A percentile compares a stretch with the other conserved stretches of the same genome.
phyloP scores from a whole-genome alignment of 495 filamentous ascomycete genomes.

The Daldinia grandis region DNA sequence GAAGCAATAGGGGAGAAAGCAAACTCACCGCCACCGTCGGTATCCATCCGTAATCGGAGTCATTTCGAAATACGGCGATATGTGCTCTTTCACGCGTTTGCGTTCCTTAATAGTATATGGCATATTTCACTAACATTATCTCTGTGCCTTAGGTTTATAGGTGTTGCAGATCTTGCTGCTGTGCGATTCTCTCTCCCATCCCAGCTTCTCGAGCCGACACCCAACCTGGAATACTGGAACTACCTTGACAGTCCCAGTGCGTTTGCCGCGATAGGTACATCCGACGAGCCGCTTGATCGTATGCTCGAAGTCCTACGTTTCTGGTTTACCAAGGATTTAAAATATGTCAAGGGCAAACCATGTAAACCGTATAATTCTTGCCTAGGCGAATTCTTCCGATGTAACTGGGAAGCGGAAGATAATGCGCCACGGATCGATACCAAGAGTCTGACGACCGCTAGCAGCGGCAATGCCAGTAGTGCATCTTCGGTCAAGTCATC shows the following conservation, averaged over 20 bases:
- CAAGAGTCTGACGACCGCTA: constrained; percentile 37
- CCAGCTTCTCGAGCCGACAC: constrained; percentile 92
- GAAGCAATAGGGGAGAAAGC: not conserved
- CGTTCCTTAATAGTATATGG: not conserved
- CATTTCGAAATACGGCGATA: constrained; percentile 14
- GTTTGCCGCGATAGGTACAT: constrained; percentile 95
- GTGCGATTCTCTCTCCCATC: constrained; percentile 96
- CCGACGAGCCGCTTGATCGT: constrained; percentile 86
- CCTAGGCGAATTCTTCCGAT: constrained; percentile 97
- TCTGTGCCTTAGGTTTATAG: constrained; percentile 75
- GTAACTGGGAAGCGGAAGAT: constrained; percentile 91
- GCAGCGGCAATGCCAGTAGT: constrained; percentile 50
- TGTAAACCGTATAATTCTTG: constrained; percentile 99
- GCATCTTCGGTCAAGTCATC: constrained; percentile 60
- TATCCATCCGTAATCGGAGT: constrained; percentile 32
- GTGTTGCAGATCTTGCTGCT: constrained; percentile 92
- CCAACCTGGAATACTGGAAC: constrained; percentile 98
- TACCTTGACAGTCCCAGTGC: constrained; percentile 96
- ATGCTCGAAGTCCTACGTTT: constrained; percentile 94
- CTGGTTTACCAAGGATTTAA: constrained; percentile 99
- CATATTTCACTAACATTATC: not conserved
- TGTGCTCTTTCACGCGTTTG: not conserved
- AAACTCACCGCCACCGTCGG: constrained; percentile 37
- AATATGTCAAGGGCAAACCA: constrained; percentile 98
- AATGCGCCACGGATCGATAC: constrained; percentile 62